These are phyloP conservation scores for Fusarium floridanum DNA, from an alignment of 2,329 filamentous ascomycete species.

Conservation along the genomic window DNA sequence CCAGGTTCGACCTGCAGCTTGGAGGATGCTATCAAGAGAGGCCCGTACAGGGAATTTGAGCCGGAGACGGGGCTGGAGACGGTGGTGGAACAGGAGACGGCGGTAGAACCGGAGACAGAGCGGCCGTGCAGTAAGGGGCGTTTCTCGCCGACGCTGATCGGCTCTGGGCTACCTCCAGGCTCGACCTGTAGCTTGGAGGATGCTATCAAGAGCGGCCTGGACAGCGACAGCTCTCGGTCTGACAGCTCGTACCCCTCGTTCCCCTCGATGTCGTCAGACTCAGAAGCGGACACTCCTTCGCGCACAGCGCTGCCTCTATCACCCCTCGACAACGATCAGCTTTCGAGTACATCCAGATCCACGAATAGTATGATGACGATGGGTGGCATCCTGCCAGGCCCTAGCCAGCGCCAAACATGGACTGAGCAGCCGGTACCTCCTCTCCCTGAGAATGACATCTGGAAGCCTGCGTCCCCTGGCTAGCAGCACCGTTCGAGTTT, in stretches of 20 bases:
- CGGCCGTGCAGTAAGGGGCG: neutral
- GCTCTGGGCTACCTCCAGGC: neutral
- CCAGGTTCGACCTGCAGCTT: neutral
- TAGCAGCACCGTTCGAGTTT: neutral
- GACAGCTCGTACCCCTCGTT: neutral
- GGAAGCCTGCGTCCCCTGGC: neutral
- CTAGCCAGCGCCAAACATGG: neutral
- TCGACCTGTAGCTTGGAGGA: neutral
- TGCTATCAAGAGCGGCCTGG: neutral
- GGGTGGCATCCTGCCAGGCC: neutral
- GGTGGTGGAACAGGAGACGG: neutral
- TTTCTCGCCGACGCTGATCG: neutral
- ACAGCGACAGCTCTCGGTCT: neutral
- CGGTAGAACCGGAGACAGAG: neutral
- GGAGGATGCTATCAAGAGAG: neutral
- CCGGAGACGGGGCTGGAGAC: neutral
- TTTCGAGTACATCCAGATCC: neutral
- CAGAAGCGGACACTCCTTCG: neutral
- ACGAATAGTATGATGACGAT: neutral
- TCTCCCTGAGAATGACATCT: neutral
- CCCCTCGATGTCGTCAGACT: neutral
- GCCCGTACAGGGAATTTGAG: neutral
- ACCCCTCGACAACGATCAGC: neutral
- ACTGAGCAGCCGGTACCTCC: neutral
- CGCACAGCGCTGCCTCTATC: neutral